These are phyloP conservation scores for Coffea eugenioides DNA, from an alignment of 257 asterid genomes.

Conservation along the genomic window DNA sequence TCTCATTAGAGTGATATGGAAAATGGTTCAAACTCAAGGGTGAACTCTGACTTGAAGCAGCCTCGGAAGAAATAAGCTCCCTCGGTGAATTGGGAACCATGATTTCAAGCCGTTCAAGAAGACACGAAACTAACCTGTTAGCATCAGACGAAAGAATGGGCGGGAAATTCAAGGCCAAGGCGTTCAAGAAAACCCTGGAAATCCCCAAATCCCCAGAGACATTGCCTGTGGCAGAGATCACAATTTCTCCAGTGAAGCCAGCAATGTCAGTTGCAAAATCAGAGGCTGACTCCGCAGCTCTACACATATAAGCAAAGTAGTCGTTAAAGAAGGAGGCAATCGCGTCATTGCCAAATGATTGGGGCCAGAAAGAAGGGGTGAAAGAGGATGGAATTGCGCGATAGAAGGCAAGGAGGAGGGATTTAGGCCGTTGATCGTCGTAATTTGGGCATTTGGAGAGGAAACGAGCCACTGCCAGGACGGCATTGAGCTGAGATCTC, in stretches of 20 bases:
- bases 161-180: constrained; percentile 64
- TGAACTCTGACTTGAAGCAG: constrained; percentile 29
- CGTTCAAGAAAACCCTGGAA: constrained; percentile 58
- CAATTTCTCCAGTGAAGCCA: constrained; percentile 71
- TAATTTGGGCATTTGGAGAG: constrained; percentile 65
- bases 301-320: constrained; percentile 53
- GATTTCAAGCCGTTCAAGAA: constrained; percentile 68
- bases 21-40: constrained; percentile 28
- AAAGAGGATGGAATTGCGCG: constrained; percentile 77
- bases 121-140: constrained; percentile 51
- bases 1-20: constrained; percentile 23
- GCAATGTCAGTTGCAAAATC: constrained; percentile 72
- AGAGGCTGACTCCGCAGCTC: constrained; percentile 54
- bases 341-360: constrained; percentile 58
- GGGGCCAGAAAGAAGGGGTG: constrained; percentile 79
- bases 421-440: constrained; percentile 64
- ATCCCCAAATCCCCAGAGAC: constrained; percentile 38
- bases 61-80: constrained; percentile 29
- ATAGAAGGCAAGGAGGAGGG: constrained; percentile 67
- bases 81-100: constrained; percentile 46
- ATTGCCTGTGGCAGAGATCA: constrained; percentile 47
- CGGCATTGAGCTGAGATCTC: constrained; percentile 83
- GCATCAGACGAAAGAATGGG: constrained; percentile 72
- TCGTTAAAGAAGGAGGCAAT: constrained; percentile 61
- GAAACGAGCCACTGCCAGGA: constrained; percentile 76